phyloP scores from a whole-genome alignment of 1,284 basidiomycete genomes.

The Coniophora puteana region DNA sequence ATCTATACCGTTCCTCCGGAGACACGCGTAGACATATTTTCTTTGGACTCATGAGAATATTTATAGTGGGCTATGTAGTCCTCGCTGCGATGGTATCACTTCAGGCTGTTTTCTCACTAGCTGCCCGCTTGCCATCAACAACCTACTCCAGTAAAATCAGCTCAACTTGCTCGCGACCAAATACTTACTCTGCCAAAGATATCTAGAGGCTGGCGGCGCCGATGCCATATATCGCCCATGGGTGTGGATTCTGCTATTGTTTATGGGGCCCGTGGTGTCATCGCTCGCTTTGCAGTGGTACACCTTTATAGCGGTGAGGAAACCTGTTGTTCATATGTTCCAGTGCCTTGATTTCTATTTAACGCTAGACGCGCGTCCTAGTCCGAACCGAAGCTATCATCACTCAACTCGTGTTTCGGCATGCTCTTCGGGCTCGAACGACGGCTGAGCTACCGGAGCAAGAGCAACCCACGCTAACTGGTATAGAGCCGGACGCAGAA shows the following conservation, averaged over 20 bases:
- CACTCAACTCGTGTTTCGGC: slow-evolving; percentile 56
- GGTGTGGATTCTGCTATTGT: slow-evolving; percentile 20
- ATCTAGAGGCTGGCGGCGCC: slow-evolving; percentile 13
- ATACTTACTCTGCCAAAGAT: slow-evolving; percentile 8
- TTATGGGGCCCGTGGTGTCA: slow-evolving; percentile 38
- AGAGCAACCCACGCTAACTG: no score
- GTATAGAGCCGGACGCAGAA: no score
- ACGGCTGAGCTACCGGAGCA: no score
- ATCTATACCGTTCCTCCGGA: slow-evolving; percentile 34
- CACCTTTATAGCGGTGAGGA: slow-evolving; percentile 27
- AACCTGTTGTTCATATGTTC: not conserved
- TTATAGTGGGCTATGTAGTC: slow-evolving; percentile 10
- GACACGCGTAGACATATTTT: slow-evolving; percentile 27
- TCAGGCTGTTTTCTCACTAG: slow-evolving; percentile 36
- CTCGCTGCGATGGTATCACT: slow-evolving; percentile 5
- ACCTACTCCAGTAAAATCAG: slow-evolving; percentile 25
- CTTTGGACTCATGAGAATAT: slow-evolving; percentile 17
- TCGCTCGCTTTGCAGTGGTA: slow-evolving; percentile 35
- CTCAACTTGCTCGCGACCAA: not conserved
- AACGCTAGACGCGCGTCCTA: slow-evolving; percentile 17
- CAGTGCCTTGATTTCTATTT: not conserved
- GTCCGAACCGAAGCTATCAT: slow-evolving; percentile 40
- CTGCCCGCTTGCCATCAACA: slow-evolving; percentile 47
- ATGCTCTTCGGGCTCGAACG: slow-evolving; percentile 52
- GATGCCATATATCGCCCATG: slow-evolving; percentile 16